Base-by-base conservation (phyloP, 2,329 filamentous ascomycete species). In the Orbilia blumenaviensis region DNA sequence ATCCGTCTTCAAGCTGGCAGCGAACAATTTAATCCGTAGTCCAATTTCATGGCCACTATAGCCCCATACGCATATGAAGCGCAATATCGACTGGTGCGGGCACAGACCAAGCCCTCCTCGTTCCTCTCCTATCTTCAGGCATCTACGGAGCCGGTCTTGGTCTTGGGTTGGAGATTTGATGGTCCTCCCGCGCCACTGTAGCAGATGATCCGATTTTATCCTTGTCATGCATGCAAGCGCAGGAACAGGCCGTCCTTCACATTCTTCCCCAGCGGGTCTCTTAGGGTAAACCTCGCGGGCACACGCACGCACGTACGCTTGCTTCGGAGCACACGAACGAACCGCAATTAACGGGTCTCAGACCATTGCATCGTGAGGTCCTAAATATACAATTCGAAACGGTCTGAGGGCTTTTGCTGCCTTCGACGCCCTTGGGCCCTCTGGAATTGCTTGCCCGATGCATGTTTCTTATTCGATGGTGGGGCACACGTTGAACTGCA, bases 191-290 rank as follows among this genome's bases (percentile, higher is more conserved):
- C 67, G 66, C 67, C 60, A 66, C 67, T 32, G 48, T 64, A 52
- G 44, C 67, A 72, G 67, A 72, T 60, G 67, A 63, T 72, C 67
- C 29, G 52, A 62, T 61, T 56, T 16, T 41, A 61, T 69, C 66
- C 44, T 50, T 42, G 29, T 38, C 56, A 46, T 63, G 56, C 66
- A 50, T 72, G 38, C 46, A 50, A 62, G 66, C 46, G 52, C 52
- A 56, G 52, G 52, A 25, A 56, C 66, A 44, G 60, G 36, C 60
- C 67, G 50, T 72, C 52, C 41, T 56, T 62, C 63, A 75, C 71
- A 76, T 69, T 76, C 64, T 56, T 58, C 4, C 48, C 9, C 36
- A 18, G 38, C 29, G 10, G 21, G 10, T 18, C 58, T 18, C 41
- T 61, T 27, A 23, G 36, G 23, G 8, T 29, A 32, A 63, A 36